Base-by-base conservation (phyloP, 345 rosid genomes). In the Kernera saxatilis region DNA sequence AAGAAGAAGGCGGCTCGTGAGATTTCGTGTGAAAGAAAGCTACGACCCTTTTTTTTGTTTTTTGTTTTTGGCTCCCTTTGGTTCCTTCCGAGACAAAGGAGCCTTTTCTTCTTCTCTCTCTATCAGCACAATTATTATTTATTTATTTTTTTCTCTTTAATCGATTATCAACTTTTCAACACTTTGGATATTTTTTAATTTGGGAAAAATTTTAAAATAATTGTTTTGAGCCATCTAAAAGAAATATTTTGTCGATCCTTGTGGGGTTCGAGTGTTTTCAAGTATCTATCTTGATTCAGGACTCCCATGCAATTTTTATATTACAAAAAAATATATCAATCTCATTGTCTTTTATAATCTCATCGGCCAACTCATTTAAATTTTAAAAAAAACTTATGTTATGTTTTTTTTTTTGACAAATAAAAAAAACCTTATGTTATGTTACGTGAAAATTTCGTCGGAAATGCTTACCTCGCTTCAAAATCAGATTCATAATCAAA, bases 191-290 rank as follows among this genome's bases (percentile, higher is more conserved):
- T 53, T 52, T 59, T 1, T 0, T 14, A 55, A 40, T 18, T 32
- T 48, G 0, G 14, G 14, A 14, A 3, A 8, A 29, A 19, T 54
- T 18, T 6, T 6, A 3, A 19, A 56, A 32, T 51, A 67, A 15
- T 45, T 19, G 15, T 25, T 35, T 36, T 18, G 19, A 53, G 77
- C 56, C 32, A 64, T 64, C 65, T 45, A 37, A 73, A 72, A 73
- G 41, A 73, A 73, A 64, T 73, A 41, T 53, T 55, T 65, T 65
- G 60, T 65, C 71, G 77, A 73, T 65, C 71, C 50, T 65, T 65
- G 77, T 73, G 65, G 77, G 77, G 77, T 73, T 65, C 10, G 51
- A 48, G 48, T 73, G 71, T 64, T 73, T 39, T 56, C 59, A 55
- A 64, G 49, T 64, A 73, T 56, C 71, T 56, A 64, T 73, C 52